Evolutionary conservation across 805 yeast species (phyloP).

Genomic region (Hanseniaspora mollemarum): DNA sequence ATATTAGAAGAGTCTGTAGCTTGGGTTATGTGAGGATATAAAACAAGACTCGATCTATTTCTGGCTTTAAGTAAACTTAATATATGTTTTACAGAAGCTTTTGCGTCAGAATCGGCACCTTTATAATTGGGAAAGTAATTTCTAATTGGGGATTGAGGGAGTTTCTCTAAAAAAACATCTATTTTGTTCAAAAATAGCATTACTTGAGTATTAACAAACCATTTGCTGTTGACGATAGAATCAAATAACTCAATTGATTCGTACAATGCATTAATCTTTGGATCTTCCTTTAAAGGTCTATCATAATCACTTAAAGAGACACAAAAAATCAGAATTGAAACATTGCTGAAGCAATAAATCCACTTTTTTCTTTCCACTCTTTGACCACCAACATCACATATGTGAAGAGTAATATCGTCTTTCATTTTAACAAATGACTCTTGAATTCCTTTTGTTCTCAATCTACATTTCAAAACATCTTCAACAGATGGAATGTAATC

Average conservation of each 20-base stretch:
- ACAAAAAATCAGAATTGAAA: slow-evolving; percentile 77
- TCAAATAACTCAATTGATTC: slow-evolving; percentile 78
- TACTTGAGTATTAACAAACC: slow-evolving; percentile 81
- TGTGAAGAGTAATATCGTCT: slow-evolving; percentile 45
- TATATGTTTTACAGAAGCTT: slow-evolving; percentile 74
- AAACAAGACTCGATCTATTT: slow-evolving; percentile 67
- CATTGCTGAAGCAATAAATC: slow-evolving; percentile 94
- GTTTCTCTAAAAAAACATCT: slow-evolving; percentile 77
- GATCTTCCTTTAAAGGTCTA: slow-evolving; percentile 69
- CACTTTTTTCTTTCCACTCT: slow-evolving; percentile 91
- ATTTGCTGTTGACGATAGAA: slow-evolving; percentile 79
- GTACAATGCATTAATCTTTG: slow-evolving; percentile 62
- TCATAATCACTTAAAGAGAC: slow-evolving; percentile 87
- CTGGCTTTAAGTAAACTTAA: slow-evolving; percentile 81
- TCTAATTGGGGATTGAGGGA: slow-evolving; percentile 70
- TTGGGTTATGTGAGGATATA: slow-evolving; percentile 86
- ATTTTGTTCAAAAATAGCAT: slow-evolving; percentile 81
- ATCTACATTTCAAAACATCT: slow-evolving; percentile 77
- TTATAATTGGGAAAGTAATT: slow-evolving; percentile 79
- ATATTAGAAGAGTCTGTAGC: slow-evolving; percentile 90
- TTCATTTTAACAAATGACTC: slow-evolving; percentile 64
- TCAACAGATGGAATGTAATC: slow-evolving; percentile 61
- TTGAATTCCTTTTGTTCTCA: slow-evolving; percentile 84
- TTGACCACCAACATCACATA: slow-evolving; percentile 90
- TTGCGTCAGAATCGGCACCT: slow-evolving; percentile 80